Conservation (phyloP, 1,284 basidiomycete species). For the Violaceomyces palustris region DNA sequence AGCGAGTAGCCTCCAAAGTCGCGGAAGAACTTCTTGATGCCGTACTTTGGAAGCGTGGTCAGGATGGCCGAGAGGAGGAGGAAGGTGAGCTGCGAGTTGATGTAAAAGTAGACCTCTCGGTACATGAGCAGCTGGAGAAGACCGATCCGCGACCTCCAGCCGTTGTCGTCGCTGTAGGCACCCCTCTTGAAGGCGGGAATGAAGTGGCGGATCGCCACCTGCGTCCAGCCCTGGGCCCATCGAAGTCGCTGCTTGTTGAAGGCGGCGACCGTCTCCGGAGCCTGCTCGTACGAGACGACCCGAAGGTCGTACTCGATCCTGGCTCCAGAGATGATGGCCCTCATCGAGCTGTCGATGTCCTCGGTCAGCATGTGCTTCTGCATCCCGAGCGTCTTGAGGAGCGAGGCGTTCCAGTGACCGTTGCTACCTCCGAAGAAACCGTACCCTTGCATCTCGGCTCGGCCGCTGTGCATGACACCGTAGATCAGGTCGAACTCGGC, state of each 20-base stretch:
- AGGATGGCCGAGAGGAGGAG: conserved; percentile 24
- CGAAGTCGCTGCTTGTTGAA: conserved; percentile 41
- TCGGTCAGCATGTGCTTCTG: conserved; percentile 46
- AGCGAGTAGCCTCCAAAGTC: conserved; percentile 32
- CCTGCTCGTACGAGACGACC: conserved; percentile 40
- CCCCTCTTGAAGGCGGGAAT: conserved; percentile 27
- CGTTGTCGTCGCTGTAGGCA: conserved; percentile 34
- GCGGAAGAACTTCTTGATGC: conserved; percentile 21
- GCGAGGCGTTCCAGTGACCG: conserved; percentile 44
- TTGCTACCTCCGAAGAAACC: conserved; percentile 47
- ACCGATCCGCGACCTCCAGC: conserved; percentile 27
- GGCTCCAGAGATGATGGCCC: conserved; percentile 45
- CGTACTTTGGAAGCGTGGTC: conserved; percentile 12
- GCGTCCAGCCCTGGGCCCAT: conserved; percentile 48
- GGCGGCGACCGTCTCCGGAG: conserved; percentile 33
- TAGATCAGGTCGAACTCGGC: conserved; percentile 48
- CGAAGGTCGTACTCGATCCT: conserved; percentile 42
- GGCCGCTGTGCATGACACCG: conserved; percentile 40
- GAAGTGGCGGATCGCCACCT: conserved; percentile 40
- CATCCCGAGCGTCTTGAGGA: conserved; percentile 38
- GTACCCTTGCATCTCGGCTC: conserved; percentile 36
- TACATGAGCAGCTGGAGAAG: conserved; percentile 40
- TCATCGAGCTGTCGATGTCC: conserved; percentile 44
- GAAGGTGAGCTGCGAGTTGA: conserved; percentile 22
- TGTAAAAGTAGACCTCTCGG: conserved; percentile 39